These are phyloP conservation scores for Psilocybe cubensis DNA, from an alignment of 768 basidiomycete species.

Conservation along the genomic window DNA sequence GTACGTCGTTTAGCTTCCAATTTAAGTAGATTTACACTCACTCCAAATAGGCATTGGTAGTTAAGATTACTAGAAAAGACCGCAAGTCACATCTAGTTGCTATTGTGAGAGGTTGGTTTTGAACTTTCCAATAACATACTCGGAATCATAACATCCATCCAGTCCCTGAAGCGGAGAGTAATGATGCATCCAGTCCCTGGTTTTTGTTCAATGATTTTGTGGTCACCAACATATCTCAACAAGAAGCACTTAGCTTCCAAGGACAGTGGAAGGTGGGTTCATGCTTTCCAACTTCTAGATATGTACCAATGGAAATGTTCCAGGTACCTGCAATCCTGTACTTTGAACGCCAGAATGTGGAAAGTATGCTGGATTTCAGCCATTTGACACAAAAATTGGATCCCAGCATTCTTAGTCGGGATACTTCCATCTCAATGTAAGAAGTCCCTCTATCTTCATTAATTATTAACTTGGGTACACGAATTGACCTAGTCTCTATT, in stretches of 20 bases:
- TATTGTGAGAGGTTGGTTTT: constrained; percentile 72
- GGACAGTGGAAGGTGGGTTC: constrained; percentile 86
- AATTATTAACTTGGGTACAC: background rate
- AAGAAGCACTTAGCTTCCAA: constrained; percentile 87
- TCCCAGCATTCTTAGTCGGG: constrained; percentile 74
- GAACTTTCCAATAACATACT: background rate
- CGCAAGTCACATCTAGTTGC: constrained; percentile 85
- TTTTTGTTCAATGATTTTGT: constrained; percentile 97
- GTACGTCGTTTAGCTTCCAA: constrained; percentile 43
- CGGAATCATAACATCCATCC: background rate
- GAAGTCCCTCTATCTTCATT: constrained; percentile 26
- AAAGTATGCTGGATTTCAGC: constrained; percentile 61
- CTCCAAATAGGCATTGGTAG: constrained; percentile 70
- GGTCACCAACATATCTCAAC: constrained; percentile 82
- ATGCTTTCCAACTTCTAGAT: background rate
- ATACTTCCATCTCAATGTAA: constrained; percentile 88
- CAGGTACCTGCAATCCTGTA: constrained; percentile 92
- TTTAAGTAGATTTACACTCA: no score
- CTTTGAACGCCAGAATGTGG: constrained; percentile 74
- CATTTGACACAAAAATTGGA: constrained; percentile 70
- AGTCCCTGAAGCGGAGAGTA: constrained; percentile 74
- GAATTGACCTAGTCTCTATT: background rate
- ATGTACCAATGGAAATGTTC: background rate
- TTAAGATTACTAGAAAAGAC: constrained; percentile 75
- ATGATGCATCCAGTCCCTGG: constrained; percentile 65